These are phyloP conservation scores for Entomophthora muscae DNA, from an alignment of 371 early-diverging fungal species.

Conservation along the genomic window DNA sequence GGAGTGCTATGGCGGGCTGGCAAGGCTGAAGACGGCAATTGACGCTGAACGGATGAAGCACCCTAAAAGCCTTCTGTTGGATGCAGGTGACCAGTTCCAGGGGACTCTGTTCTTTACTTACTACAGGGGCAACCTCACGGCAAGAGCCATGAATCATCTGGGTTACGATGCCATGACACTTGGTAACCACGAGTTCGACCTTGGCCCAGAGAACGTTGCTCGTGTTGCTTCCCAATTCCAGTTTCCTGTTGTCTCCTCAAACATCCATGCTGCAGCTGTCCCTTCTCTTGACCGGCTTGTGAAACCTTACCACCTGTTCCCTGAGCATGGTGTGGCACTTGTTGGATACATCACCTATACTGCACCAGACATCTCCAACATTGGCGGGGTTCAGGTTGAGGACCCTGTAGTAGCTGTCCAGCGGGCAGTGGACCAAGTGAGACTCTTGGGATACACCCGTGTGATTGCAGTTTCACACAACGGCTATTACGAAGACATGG, in stretches of 20 bases:
- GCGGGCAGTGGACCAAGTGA: conserved; percentile 29
- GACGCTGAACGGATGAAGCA: conserved; percentile 21
- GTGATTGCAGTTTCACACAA: conserved; percentile 47
- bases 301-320: conserved; percentile 43
- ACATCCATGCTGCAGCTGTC: conserved; percentile 25
- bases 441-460: conserved; percentile 33
- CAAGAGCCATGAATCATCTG: conserved; percentile 31
- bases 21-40: conserved; percentile 31
- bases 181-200: conserved; percentile 59
- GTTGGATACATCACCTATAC: conserved; percentile 46
- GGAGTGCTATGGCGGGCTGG: conserved; percentile 34
- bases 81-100: conserved; percentile 46
- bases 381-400: conserved; percentile 21
- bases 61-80: conserved; percentile 25
- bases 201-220: conserved; percentile 30
- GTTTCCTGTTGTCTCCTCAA: conserved; percentile 45
- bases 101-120: conserved; percentile 36
- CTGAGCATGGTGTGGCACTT: conserved; percentile 33
- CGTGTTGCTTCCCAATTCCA: conserved; percentile 25
- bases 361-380: conserved; percentile 32
- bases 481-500: conserved; percentile 39
- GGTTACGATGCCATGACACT: conserved; percentile 32
- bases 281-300: conserved; percentile 23
- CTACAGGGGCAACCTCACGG: conserved; percentile 25
- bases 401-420: conserved; percentile 35